Conservation (phyloP, 2,329 filamentous ascomycete species). For the Monilinia laxa region DNA sequence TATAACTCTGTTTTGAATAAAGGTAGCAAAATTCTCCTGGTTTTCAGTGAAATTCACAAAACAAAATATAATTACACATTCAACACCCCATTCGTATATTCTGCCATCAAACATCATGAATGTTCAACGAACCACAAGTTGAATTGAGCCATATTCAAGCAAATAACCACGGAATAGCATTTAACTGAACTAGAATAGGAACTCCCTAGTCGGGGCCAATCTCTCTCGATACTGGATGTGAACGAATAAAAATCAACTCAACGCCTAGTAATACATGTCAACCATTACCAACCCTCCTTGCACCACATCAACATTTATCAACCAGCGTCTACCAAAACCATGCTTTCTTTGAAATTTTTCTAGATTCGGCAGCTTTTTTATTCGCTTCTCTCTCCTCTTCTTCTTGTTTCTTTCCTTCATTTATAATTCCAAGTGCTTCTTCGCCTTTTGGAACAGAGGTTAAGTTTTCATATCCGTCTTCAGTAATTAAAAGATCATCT, state of each 20-base stretch:
- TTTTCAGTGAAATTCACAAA: not conserved
- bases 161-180: not conserved
- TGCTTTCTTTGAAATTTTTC: conserved; percentile 17
- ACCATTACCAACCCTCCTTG: not conserved
- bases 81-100: not conserved
- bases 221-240: not conserved
- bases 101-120: not conserved
- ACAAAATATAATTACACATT: not conserved
- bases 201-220: not conserved
- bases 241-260: not conserved
- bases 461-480: conserved; percentile 77
- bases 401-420: conserved; percentile 26
- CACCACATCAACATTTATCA: not conserved
- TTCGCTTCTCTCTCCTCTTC: conserved; percentile 9
- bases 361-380: conserved; percentile 15
- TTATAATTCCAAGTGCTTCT: conserved; percentile 65
- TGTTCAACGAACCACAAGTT: not conserved
- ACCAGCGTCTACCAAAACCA: conserved; percentile 32
- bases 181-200: not conserved
- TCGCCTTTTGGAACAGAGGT: conserved; percentile 76
- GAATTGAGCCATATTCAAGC: conserved; percentile 1
- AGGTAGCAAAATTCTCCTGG: not conserved
- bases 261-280: not conserved
- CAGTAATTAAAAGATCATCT: conserved; percentile 81
- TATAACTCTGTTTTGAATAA: not conserved